Evolutionary conservation across 129 eudicot genomes (phyloP).

Genomic region (Arctium lappa): DNA sequence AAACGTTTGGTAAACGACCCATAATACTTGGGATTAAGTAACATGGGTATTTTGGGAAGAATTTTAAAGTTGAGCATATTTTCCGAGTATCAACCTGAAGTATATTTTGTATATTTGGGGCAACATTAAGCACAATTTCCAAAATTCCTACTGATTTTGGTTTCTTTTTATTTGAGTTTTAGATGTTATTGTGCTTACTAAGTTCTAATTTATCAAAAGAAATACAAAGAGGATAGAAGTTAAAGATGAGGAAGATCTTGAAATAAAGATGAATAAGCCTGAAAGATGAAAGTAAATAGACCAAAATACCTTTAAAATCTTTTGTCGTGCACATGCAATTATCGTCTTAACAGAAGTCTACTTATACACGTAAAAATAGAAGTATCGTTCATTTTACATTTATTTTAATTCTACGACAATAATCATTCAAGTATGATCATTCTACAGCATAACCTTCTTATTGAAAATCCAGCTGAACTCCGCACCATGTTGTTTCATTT

Average conservation of each 20-base stretch:
- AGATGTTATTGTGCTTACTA: not conserved
- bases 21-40: too few relatives aligned
- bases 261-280: not conserved
- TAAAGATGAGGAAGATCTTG: not conserved
- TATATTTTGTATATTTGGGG: not conserved
- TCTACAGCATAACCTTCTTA: slow-evolving; percentile 26
- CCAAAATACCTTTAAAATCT: not conserved
- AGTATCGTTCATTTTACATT: not conserved
- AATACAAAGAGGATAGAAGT: not conserved
- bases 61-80: too few relatives aligned
- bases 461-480: slow-evolving; percentile 60
- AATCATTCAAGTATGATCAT: not conserved
- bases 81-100: not conserved
- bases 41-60: too few relatives aligned
- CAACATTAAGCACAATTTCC: not conserved
- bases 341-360: not conserved
- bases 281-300: not conserved
- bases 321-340: not conserved
- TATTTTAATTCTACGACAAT: not conserved
- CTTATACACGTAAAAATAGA: too few relatives aligned
- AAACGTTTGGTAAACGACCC: too few relatives aligned
- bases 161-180: too few relatives aligned
- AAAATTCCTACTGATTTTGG: not conserved
- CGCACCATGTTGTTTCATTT: slow-evolving; percentile 22
- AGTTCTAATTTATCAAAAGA: not conserved